Percentiles rank a stretch among this genome's conserved stretches.
Evolutionary conservation across 2,329 filamentous ascomycete species (phyloP).

Genomic region (Colletotrichum tamarilloi): DNA sequence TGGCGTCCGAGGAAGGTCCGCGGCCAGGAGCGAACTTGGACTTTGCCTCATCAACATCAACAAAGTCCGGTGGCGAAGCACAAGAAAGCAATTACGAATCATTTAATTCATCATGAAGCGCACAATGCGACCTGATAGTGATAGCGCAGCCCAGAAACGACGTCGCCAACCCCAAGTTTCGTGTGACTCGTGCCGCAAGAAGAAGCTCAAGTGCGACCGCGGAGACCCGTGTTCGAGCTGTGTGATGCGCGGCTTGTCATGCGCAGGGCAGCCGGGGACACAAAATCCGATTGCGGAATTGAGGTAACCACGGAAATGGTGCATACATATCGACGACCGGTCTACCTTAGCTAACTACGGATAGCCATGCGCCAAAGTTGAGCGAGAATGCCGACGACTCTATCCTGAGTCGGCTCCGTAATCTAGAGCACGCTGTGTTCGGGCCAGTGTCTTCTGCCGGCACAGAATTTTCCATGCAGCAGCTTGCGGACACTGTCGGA

Average conservation of each 20-base stretch:
- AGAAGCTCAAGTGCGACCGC: conserved; percentile 48
- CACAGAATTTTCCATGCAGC: conserved; percentile 3
- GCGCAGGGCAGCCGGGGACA: conserved; percentile 35
- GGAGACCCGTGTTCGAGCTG: conserved; percentile 43
- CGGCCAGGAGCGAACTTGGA: not conserved
- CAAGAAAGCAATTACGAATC: not conserved
- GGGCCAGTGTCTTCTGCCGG: not conserved
- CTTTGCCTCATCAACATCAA: not conserved
- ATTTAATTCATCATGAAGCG: conserved; percentile 11
- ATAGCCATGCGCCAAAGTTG: not conserved
- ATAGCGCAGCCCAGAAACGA: not conserved
- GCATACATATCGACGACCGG: not conserved
- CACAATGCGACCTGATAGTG: too few species aligned
- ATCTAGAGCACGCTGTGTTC: conserved; percentile 44
- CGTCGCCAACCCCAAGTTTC: conserved; percentile 44
- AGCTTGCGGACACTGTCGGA: too few species aligned
- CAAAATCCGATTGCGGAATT: not conserved
- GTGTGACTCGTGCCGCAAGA: conserved; percentile 45
- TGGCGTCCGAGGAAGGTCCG: not conserved
- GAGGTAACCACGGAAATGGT: not conserved
- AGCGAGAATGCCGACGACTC: conserved; percentile 8
- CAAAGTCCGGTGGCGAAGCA: not conserved
- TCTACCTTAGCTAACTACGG: not conserved
- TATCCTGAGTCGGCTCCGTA: conserved; percentile 41
- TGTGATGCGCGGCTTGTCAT: conserved; percentile 40